A percentile compares a stretch with the other conserved stretches of the same genome.
Conservation (phyloP, 2,329 filamentous ascomycete species). For the Biscogniauxia mediterranea region DNA sequence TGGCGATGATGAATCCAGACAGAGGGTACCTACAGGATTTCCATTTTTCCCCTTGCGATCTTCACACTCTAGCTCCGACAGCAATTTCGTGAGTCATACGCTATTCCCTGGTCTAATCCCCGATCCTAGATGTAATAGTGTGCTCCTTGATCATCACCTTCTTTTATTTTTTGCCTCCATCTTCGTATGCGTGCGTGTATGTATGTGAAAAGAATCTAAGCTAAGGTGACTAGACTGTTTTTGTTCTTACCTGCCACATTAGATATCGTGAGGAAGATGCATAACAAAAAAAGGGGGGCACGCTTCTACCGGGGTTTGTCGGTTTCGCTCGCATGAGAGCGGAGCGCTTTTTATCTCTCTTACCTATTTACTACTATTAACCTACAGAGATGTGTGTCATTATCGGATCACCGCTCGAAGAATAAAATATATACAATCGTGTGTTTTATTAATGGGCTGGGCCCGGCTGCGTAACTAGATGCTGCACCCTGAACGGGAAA, state of each 20-base stretch:
- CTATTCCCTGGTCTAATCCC: neutral
- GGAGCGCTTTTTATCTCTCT: neutral
- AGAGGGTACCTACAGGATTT: neutral
- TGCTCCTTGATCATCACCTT: neutral
- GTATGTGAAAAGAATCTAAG: too few species aligned
- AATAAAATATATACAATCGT: neutral
- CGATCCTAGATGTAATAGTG: neutral
- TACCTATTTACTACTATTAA: too few species aligned
- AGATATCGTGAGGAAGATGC: neutral
- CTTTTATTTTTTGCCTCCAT: neutral
- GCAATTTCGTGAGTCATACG: neutral
- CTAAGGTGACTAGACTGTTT: too few species aligned
- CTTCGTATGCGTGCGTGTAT: neutral
- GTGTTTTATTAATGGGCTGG: neutral
- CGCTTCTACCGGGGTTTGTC: neutral
- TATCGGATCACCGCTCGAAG: neutral
- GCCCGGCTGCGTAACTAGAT: neutral
- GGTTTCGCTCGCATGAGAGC: neutral
- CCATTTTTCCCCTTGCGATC: neutral
- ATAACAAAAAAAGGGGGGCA: neutral
- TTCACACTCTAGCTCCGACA: conserved; percentile 3
- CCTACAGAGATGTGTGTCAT: too few species aligned
- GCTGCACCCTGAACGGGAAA: neutral
- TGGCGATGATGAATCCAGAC: neutral
- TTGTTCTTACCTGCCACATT: neutral